A percentile compares a stretch with the other conserved stretches of the same genome.
These are phyloP conservation scores for Phaeosphaeria sp. DNA, from an alignment of 2,329 filamentous ascomycete genomes.

Conservation along the genomic window DNA sequence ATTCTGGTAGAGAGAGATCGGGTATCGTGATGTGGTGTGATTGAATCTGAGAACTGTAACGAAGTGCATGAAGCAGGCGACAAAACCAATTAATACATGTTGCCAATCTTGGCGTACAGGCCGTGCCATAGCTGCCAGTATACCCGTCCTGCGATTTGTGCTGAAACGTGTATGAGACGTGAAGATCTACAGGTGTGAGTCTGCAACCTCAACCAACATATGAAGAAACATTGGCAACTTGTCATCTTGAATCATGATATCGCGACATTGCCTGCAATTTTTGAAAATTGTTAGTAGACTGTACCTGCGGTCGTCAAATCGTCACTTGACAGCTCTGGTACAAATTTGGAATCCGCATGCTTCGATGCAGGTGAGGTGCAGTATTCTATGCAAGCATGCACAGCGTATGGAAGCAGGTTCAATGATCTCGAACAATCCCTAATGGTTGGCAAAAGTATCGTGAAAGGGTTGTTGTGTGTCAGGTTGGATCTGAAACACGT, in stretches of 20 bases:
- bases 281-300: neutral
- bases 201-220: conserved; percentile 3
- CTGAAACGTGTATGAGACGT: conserved; percentile 46
- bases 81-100: conserved; percentile 7
- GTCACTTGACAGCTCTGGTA: neutral
- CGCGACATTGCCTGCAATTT: neutral
- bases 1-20: conserved; percentile 2
- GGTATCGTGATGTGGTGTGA: conserved; percentile 1
- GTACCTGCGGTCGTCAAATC: neutral
- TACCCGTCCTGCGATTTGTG: conserved; percentile 14
- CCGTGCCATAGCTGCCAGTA: conserved; percentile 10
- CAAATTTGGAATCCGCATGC: neutral
- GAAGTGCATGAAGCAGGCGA: conserved; percentile 8
- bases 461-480: neutral
- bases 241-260: neutral
- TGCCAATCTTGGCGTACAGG: neutral
- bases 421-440: neutral
- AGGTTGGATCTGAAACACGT: conserved; percentile 3
- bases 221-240: neutral
- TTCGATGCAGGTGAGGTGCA: neutral
- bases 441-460: neutral
- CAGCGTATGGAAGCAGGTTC: neutral
- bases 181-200: conserved; percentile 18
- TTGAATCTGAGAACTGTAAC: neutral
- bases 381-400: neutral